Evolutionary conservation across 1,139 yeast species (phyloP).

Genomic region (Hansenula anomala): DNA sequence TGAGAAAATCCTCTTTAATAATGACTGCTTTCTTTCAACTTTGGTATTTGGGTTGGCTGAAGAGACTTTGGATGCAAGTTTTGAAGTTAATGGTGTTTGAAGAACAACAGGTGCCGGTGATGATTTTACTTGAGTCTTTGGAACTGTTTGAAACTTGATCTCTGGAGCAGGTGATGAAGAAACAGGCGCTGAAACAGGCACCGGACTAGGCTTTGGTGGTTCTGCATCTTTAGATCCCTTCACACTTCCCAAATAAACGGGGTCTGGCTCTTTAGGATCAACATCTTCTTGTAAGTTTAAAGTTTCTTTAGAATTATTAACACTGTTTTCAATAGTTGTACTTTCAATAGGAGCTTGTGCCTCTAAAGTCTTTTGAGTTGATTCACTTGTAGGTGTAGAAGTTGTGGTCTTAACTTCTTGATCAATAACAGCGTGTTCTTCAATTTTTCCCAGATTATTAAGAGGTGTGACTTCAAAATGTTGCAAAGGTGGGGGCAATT

Average conservation of each 20-base stretch:
- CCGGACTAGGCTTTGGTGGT: too few species aligned
- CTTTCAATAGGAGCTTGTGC: not conserved
- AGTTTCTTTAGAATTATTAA: too few species aligned
- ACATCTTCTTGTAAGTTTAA: not conserved
- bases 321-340: too few species aligned
- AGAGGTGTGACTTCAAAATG: not conserved
- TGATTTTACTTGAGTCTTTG: not conserved
- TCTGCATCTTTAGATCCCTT: too few species aligned
- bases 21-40: conserved; percentile 14
- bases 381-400: conserved; percentile 1
- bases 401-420: not conserved
- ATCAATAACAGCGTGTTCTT: conserved; percentile 4
- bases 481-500: not conserved
- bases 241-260: not conserved
- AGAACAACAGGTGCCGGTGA: not conserved
- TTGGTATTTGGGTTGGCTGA: not conserved
- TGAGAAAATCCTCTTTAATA: conserved; percentile 13
- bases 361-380: not conserved
- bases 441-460: conserved; percentile 8
- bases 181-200: not conserved
- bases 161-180: not conserved
- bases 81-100: not conserved
- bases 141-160: not conserved
- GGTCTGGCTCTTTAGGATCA: not conserved
- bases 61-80: not conserved